A percentile compares a stretch with the other conserved stretches of the same genome.
Conservation (phyloP, 495 filamentous ascomycete species). For the Penicillium paxilli region DNA sequence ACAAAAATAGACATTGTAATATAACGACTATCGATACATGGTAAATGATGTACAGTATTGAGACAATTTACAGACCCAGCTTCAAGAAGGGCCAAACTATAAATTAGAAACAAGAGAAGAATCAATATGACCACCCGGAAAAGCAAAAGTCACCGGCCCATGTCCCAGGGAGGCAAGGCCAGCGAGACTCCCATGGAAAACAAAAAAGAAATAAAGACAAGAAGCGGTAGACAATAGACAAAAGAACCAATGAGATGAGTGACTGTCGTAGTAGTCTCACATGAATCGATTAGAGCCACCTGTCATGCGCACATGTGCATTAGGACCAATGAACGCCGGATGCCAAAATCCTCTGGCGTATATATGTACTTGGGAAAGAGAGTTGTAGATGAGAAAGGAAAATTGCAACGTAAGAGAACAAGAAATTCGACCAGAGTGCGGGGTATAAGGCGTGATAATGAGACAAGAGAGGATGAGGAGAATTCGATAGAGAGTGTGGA, state of each 20-base stretch:
- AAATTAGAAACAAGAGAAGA: background rate
- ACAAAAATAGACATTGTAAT: background rate
- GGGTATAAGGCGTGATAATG: slow-evolving; percentile 30
- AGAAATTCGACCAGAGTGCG: slow-evolving; percentile 19
- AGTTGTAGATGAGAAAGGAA: slow-evolving; percentile 14
- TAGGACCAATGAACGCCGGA: slow-evolving; percentile 5
- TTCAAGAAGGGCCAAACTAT: background rate
- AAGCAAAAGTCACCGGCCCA: background rate
- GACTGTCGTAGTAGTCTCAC: background rate
- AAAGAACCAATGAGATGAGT: background rate
- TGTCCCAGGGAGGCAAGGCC: background rate
- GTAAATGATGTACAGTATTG: slow-evolving; percentile 18
- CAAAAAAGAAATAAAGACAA: background rate
- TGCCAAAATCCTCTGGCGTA: slow-evolving; percentile 1
- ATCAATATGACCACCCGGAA: background rate
- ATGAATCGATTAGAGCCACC: slow-evolving; percentile 2
- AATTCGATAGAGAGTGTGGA: background rate
- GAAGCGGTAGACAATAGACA: too few relatives aligned
- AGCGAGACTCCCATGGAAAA: background rate
- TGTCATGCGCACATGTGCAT: slow-evolving; percentile 14
- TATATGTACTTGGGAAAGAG: slow-evolving; percentile 7
- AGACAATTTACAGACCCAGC: slow-evolving; percentile 17
- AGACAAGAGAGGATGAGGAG: background rate
- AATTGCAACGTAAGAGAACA: slow-evolving; percentile 10
- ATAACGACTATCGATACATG: slow-evolving; percentile 8